Percentiles rank a stretch among this genome's conserved stretches.
These are phyloP conservation scores for Fraxinus xanthoxyloides DNA, from an alignment of 305 asterid species.

Conservation along the genomic window DNA sequence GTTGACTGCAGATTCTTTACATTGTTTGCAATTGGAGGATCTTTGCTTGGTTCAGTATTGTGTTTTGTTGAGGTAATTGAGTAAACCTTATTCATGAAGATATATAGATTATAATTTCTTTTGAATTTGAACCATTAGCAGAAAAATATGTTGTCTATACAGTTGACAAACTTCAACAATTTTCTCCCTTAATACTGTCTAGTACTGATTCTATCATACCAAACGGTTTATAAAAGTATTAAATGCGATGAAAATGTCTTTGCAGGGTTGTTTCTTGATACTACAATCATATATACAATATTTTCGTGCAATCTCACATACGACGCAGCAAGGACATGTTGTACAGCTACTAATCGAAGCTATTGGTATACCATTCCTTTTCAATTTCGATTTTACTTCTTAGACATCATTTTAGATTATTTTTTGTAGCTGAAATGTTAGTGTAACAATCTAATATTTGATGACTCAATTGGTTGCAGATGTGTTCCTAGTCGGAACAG, in stretches of 20 bases:
- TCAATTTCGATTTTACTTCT: neutral
- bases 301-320: slow-evolving; percentile 45
- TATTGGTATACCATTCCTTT: slow-evolving; percentile 40
- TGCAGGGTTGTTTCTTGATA: slow-evolving; percentile 64
- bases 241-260: neutral
- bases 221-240: neutral
- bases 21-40: slow-evolving; percentile 70
- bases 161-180: neutral
- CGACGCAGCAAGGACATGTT: slow-evolving; percentile 46
- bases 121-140: neutral
- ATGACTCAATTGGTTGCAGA: slow-evolving; percentile 36
- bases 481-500: slow-evolving; percentile 76
- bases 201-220: neutral
- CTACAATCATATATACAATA: slow-evolving; percentile 54
- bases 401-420: neutral
- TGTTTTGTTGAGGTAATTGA: slow-evolving; percentile 65
- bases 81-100: neutral
- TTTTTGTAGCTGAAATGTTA: neutral
- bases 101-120: neutral
- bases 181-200: neutral
- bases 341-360: slow-evolving; percentile 66
- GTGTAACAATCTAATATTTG: neutral
- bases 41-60: slow-evolving; percentile 63
- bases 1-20: slow-evolving; percentile 81
- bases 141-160: neutral